Base-by-base conservation (phyloP, 345 rosid species). In the Aquilaria yunnanensis region DNA sequence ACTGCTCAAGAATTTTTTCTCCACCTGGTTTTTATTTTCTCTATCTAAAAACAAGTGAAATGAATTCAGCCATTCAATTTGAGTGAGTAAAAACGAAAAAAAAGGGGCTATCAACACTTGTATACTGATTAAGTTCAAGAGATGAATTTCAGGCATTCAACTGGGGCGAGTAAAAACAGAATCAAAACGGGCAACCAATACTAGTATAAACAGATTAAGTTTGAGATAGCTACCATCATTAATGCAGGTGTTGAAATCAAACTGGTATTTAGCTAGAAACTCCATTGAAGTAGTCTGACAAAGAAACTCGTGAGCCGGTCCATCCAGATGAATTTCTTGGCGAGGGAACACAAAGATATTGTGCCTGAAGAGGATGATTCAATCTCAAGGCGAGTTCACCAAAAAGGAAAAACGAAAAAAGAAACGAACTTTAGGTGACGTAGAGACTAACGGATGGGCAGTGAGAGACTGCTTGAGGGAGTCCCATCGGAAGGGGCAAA, bases 401-500 rank as follows among this genome's bases (percentile, higher is more conserved):
- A 32, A 63, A 34, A 47, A 57, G 50, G 48, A 64, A 32, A 32
- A 9, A 56, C 14, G 56, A 41, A 49, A 54, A 23, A 14, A 16
- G 51, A 43, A 37, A 10, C 13, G 10, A 55, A 60, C 14, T 50
- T 41, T 47, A 63, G 31, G 37, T 14, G 64, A 9, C 31, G 43
- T 12, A 59, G 57, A 51, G n/a, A 72, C 92, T 71, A 23, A 92
- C 95, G 97, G 99, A 56, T 86, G 71, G 43, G 97, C 85, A 30
- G 85, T 45, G 77, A 90, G 90, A 65, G 89, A 77, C 9, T 74
- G 77, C 56, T 84, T 74, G 56, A 29, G 79, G 1, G 84, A 58
- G 72, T 94, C 97, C 99, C 99, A 94, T 3, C 87, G 88, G 57
- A 90, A 90, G 45, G 99, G 97, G 58, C 95, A 94, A 12, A 94